Conservation (phyloP, 768 basidiomycete species). For the Rubroboletus satanas region DNA sequence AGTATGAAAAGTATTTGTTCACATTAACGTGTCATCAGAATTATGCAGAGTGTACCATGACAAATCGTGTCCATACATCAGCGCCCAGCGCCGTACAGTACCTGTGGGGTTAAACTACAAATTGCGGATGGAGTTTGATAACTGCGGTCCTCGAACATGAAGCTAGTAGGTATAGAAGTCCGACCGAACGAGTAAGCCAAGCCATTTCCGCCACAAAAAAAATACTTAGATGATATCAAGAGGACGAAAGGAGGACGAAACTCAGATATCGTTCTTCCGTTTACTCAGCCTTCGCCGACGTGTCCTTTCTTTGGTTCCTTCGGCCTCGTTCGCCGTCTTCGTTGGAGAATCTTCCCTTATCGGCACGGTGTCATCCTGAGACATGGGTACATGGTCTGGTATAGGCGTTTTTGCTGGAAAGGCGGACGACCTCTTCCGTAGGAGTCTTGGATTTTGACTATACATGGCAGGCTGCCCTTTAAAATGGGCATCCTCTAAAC, state of each 20-base stretch:
- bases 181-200: slow-evolving; percentile 14
- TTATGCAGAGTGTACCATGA: neutral
- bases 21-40: slow-evolving; percentile 5
- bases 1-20: neutral
- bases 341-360: slow-evolving; percentile 5
- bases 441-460: slow-evolving; percentile 14
- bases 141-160: slow-evolving; percentile 8
- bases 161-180: slow-evolving; percentile 17
- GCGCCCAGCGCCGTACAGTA: slow-evolving; percentile 17
- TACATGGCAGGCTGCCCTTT: slow-evolving; percentile 8
- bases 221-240: slow-evolving; percentile 9
- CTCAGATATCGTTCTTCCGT: slow-evolving; percentile 28
- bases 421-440: slow-evolving; percentile 24
- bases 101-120: slow-evolving; percentile 9
- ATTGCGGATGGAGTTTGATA: slow-evolving; percentile 3
- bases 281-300: slow-evolving; percentile 34
- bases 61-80: slow-evolving; percentile 3
- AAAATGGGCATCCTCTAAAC: neutral
- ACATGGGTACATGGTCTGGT: slow-evolving; percentile 20
- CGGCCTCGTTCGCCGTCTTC: slow-evolving; percentile 14
- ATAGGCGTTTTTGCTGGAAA: slow-evolving; percentile 26
- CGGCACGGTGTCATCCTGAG: slow-evolving; percentile 9
- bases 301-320: slow-evolving; percentile 21
- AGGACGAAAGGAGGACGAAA: slow-evolving; percentile 11
- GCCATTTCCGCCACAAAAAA: slow-evolving; percentile 19